Percentiles rank a stretch among this genome's conserved stretches.
These are phyloP conservation scores for Lipomyces kockii DNA, from an alignment of 805 yeast genomes.

Conservation along the genomic window DNA sequence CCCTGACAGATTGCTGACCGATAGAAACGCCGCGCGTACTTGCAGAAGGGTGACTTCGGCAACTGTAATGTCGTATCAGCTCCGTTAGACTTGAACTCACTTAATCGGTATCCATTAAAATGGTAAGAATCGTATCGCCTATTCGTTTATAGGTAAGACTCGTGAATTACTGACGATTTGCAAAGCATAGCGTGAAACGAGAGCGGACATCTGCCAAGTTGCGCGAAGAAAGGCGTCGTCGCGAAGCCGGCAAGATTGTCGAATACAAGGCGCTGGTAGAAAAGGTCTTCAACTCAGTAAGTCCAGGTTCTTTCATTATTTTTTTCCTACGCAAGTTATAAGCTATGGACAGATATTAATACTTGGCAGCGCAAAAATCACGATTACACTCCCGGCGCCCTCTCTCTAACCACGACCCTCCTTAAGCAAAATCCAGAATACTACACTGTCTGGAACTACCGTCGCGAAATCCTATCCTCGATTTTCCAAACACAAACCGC, in stretches of 20 bases:
- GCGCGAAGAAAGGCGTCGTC: conserved; percentile 55
- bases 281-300: conserved; percentile 48
- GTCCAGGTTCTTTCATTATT: conserved; percentile 3
- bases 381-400: conserved; percentile 47
- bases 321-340: not conserved
- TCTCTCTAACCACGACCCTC: conserved; percentile 61
- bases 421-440: conserved; percentile 79
- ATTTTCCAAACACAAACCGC: conserved; percentile 41
- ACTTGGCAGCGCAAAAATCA: conserved; percentile 40
- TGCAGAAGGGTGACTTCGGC: no score
- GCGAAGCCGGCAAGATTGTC: conserved; percentile 65
- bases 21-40: no score
- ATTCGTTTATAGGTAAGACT: no score
- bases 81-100: not conserved
- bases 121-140: not conserved
- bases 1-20: no score
- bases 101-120: not conserved
- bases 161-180: not conserved
- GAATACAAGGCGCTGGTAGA: conserved; percentile 56
- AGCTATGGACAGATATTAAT: not conserved
- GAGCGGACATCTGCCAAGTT: conserved; percentile 58
- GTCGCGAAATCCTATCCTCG: conserved; percentile 67
- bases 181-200: conserved; percentile 74
- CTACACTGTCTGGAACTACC: conserved; percentile 86
- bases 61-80: no score